Conservation (phyloP, 257 asterid genomes). For the Scutellaria minor region DNA sequence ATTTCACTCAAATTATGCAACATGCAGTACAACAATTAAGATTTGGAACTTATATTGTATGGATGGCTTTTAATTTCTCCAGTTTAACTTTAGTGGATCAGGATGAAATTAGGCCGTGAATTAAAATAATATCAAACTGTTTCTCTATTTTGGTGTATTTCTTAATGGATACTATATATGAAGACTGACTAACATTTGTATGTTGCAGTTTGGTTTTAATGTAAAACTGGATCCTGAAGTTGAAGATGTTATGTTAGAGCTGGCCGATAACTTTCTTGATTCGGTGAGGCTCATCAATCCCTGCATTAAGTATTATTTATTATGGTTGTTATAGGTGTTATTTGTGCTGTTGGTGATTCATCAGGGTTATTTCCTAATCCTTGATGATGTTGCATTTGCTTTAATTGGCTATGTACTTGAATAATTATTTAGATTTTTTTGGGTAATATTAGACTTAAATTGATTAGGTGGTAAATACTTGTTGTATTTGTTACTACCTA, state of each 20-base stretch:
- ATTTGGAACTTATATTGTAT: slow-evolving; percentile 23
- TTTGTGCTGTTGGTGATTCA: slow-evolving; percentile 28
- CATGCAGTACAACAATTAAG: slow-evolving; percentile 21
- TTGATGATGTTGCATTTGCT: background rate
- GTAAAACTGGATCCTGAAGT: slow-evolving; percentile 82
- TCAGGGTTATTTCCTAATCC: slow-evolving; percentile 21
- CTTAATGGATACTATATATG: slow-evolving; percentile 1
- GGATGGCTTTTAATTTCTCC: slow-evolving; percentile 16
- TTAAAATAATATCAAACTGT: slow-evolving; percentile 16
- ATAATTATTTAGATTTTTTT: slow-evolving; percentile 18
- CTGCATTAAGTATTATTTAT: slow-evolving; percentile 18
- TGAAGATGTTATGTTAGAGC: slow-evolving; percentile 80
- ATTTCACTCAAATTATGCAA: slow-evolving; percentile 14
- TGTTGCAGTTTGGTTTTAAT: slow-evolving; percentile 68
- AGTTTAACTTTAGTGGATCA: slow-evolving; percentile 27
- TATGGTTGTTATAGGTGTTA: slow-evolving; percentile 8
- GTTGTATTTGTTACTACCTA: slow-evolving; percentile 3
- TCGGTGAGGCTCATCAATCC: slow-evolving; percentile 59
- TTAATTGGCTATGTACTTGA: background rate
- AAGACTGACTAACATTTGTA: slow-evolving; percentile 32
- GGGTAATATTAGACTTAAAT: slow-evolving; percentile 7
- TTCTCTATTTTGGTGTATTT: slow-evolving; percentile 24
- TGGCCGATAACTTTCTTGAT: slow-evolving; percentile 87
- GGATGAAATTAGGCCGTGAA: slow-evolving; percentile 17
- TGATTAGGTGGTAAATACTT: slow-evolving; percentile 9